These are phyloP conservation scores for Nothophaeocryptopus gaeumannii DNA, from an alignment of 2,329 filamentous ascomycete genomes.

Conservation along the genomic window DNA sequence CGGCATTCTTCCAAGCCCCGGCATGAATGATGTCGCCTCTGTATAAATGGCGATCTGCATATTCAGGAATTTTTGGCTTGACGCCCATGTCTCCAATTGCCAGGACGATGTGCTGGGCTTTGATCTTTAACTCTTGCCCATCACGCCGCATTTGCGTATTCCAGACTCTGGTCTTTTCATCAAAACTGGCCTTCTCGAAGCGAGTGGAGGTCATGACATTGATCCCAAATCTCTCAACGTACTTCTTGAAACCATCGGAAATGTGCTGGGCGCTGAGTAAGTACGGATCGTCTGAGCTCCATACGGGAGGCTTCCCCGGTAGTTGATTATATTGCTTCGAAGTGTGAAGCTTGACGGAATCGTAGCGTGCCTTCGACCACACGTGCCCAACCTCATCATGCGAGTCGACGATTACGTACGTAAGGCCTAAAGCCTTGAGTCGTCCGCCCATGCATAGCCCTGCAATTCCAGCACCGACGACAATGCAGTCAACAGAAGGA, in stretches of 20 bases:
- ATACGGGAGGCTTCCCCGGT: conserved; percentile 19
- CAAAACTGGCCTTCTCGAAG: conserved; percentile 39
- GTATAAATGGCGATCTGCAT: conserved; percentile 27
- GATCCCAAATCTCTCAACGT: conserved; percentile 37
- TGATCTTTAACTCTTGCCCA: conserved; percentile 5
- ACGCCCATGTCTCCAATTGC: conserved; percentile 33
- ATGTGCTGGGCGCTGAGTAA: conserved; percentile 4
- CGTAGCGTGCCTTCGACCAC: conserved; percentile 44
- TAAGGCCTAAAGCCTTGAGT: conserved; percentile 43
- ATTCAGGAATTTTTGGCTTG: conserved; percentile 18
- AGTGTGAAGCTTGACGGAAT: conserved; percentile 43
- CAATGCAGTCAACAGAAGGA: conserved; percentile 28
- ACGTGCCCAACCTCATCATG: conserved; percentile 43
- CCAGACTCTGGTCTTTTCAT: conserved; percentile 38
- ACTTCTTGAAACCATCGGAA: conserved; percentile 34
- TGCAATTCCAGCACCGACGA: conserved; percentile 44
- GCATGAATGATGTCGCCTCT: conserved; percentile 38
- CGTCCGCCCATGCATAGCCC: conserved; percentile 44
- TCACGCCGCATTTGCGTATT: conserved; percentile 19
- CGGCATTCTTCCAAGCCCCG: conserved; percentile 34
- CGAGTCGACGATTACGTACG: conserved; percentile 44
- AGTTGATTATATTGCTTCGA: conserved; percentile 39
- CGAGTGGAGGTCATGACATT: conserved; percentile 41
- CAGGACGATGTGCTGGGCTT: conserved; percentile 32
- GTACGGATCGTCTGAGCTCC: conserved; percentile 13